These are phyloP conservation scores for Tolypocladium paradoxum DNA, from an alignment of 2,329 filamentous ascomycete species.

Conservation along the genomic window DNA sequence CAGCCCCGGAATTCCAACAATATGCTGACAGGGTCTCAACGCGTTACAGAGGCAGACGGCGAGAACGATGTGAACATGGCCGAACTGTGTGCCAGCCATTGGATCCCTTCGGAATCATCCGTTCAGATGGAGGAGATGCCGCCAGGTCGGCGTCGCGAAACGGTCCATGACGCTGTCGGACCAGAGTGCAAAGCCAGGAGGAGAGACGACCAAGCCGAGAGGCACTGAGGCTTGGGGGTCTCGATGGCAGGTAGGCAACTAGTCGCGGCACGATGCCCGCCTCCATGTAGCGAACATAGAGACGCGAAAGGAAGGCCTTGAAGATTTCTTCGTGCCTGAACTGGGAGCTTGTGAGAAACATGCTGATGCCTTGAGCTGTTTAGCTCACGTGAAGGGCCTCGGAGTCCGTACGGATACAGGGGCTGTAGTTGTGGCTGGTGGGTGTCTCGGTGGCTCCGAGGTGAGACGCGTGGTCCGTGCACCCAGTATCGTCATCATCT, in stretches of 20 bases:
- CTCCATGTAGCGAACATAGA: background rate
- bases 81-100: slow-evolving; percentile 1
- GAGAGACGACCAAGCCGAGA: background rate
- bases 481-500: slow-evolving; percentile 8
- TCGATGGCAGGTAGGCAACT: background rate
- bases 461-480: slow-evolving; percentile 7
- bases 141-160: background rate
- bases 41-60: background rate
- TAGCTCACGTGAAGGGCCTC: background rate
- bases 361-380: too few relatives aligned
- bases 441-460: background rate
- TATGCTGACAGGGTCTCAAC: background rate
- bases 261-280: background rate
- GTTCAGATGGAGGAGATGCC: background rate
- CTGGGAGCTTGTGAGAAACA: too few relatives aligned
- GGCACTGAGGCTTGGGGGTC: background rate
- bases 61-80: background rate
- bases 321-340: too few relatives aligned
- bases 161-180: background rate
- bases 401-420: too few relatives aligned
- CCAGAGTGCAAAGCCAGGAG: background rate
- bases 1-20: background rate
- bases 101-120: slow-evolving; percentile 12
- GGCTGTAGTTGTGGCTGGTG: too few relatives aligned
- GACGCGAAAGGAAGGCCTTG: background rate